Evolutionary conservation across 306 rosid species (phyloP), one percentile per base, ranked within the genome.

Genomic region (Cicer pinnatifidum): DNA sequence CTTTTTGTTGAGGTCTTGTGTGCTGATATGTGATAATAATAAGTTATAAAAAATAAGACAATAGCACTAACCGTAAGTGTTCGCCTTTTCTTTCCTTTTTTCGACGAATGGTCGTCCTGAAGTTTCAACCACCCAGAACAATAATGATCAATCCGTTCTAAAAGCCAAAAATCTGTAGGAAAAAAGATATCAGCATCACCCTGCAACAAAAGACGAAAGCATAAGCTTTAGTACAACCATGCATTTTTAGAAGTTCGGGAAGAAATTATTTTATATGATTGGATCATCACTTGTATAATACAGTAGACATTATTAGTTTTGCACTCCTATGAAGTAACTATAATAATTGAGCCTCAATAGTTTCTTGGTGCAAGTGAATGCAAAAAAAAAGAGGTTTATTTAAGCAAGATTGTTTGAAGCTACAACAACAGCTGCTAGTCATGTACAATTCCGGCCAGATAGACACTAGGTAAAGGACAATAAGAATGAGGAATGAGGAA

Each of bases 141-240:
- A 79, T 84, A 89, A 89, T 93, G 97, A 56, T 93, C 98, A 8
- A 93, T 86, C 54, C 54, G 88, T 77, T 93, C 98, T 83, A 93
- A 84, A 78, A 93, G 84, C 87, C 87, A 74, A 74, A 93, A 93
- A 87, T 89, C 98, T 2, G 98, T 93, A 44, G 98, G 97, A 78
- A 93, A 91, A 74, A 93, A 93, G 57, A 93, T 89, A 82, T 93
- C 98, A 41, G 96, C 98, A 47, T 93, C 97, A 72, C 98, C 98
- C 98, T 93, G 90, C 72, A 43, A 71, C 45, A 38, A 76, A 65
- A 82, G 58, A 66, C 46, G 67, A 59, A 77, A 70, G 64, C 46
- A 78, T 23, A 70, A 48, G 23, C 44, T 69, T 71, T 9, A 73
- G 64, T 69, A 50, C 47, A 41, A 33, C 5, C 19, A 63, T 37